A percentile compares a stretch with the other conserved stretches of the same genome.
phyloP scores from a whole-genome alignment of 495 filamentous ascomycete genomes.

The Acidiella bohemica region DNA sequence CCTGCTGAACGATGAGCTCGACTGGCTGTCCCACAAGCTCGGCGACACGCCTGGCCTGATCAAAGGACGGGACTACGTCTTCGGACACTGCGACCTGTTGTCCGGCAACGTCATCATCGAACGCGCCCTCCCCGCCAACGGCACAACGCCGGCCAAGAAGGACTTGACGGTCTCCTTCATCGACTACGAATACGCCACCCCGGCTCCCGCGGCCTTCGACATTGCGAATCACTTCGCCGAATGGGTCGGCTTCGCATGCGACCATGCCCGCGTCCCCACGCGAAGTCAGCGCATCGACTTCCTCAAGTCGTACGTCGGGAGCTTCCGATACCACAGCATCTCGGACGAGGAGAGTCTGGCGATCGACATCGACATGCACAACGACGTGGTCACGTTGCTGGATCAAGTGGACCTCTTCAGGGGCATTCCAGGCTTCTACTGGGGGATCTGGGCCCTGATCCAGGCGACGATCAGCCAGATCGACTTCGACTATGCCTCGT shows the following conservation, averaged over 20 bases:
- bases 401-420: constrained; percentile 76
- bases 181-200: constrained; percentile 86
- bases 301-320: constrained; percentile 59
- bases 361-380: constrained; percentile 29
- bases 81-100: constrained; percentile 89
- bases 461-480: constrained; percentile 91
- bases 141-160: constrained; percentile 15
- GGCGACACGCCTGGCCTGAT: constrained; percentile 55
- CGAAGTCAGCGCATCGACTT: constrained; percentile 65
- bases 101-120: constrained; percentile 84
- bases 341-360: constrained; percentile 39
- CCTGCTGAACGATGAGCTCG: constrained; percentile 60
- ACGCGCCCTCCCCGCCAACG: constrained; percentile 17
- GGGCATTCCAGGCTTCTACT: constrained; percentile 83
- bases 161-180: constrained; percentile 62
- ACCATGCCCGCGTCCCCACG: constrained; percentile 72
- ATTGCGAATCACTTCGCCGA: constrained; percentile 98
- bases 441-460: constrained; percentile 94
- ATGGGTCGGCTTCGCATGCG: constrained; percentile 95
- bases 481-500: constrained; percentile 91
- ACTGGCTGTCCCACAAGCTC: constrained; percentile 51
- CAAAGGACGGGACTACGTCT: constrained; percentile 64
- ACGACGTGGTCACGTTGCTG: constrained; percentile 36
- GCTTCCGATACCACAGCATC: constrained; percentile 34
- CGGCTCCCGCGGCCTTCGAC: constrained; percentile 93